Base-by-base conservation (phyloP, 2,329 filamentous ascomycete genomes). In the Metarhizium rileyi region DNA sequence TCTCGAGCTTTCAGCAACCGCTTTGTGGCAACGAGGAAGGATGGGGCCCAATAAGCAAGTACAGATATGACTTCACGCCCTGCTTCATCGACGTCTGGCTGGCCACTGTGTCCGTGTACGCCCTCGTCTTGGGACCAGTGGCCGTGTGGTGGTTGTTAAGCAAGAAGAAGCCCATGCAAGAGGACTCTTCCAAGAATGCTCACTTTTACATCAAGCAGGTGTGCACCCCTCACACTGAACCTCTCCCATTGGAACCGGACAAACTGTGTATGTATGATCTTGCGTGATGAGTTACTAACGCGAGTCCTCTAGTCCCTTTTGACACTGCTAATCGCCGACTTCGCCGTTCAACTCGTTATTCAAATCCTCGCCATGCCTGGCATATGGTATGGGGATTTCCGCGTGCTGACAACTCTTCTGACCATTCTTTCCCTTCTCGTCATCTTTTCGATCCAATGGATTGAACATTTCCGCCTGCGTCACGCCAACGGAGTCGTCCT, bases 1-100 rank as follows among this genome's bases (percentile, higher is more conserved):
- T 74, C 27, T 59, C 65, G 49, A 53, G 66, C 27, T 71, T 73
- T 61, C 70, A 70, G 56, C 86, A 94, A 65, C 82, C 87, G 51
- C 74, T 96, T 67, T 97, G 91, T 70, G 81, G 86, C 66, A 93
- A 95, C 69, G 74, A 76, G 49, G 91, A 97, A 69, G 94, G 93
- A 61, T 98, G 93, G 93, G 94, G 94, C 1, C 93, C 93, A 22
- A 65, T 98, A 64, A 96, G 90, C 68, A 83, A 84, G 33, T 76
- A 83, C 57, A 79, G 91, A 66, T 96, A 89, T 68, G 93, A 98
- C 70, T 90, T 98, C 61, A 97, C 93, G 16, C 91, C 93, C 38
- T 98, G 93, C 73, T 98, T 98, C 64, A 83, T 97, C 60, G 94
- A 98, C 65, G 80, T 95, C 22, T 90, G 88, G 81, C 80, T 97